Conservation (phyloP, 2,329 filamentous ascomycete genomes). For the Gremmenia infestans region DNA sequence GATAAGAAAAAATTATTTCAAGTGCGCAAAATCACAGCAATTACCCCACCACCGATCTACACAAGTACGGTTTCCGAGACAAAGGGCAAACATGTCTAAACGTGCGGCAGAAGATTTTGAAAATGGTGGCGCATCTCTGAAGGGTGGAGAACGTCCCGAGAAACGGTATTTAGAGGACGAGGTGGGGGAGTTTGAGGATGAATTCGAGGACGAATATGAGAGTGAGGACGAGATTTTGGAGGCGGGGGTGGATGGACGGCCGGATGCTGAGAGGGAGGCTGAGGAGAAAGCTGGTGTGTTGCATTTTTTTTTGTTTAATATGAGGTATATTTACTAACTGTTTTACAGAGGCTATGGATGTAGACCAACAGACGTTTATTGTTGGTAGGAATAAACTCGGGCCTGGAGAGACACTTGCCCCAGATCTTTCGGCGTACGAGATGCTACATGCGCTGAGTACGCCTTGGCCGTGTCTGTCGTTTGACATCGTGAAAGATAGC, state of each 20-base stretch:
- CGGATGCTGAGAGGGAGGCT: constrained; percentile 86
- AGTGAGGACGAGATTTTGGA: constrained; percentile 90
- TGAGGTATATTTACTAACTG: constrained; percentile 17
- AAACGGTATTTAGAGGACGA: constrained; percentile 61
- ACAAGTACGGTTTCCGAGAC: not conserved
- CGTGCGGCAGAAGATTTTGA: constrained; percentile 48
- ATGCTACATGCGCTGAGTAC: constrained; percentile 94
- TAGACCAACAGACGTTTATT: constrained; percentile 93
- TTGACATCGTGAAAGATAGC: constrained; percentile 82
- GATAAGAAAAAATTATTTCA: constrained; percentile 10
- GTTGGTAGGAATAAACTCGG: constrained; percentile 89
- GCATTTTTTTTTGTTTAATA: not conserved
- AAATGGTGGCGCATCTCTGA: constrained; percentile 46
- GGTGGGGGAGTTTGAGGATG: constrained; percentile 86
- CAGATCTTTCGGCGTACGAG: constrained; percentile 91
- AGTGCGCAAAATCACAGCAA: not conserved
- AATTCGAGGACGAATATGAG: constrained; percentile 90
- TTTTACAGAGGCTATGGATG: constrained; percentile 71
- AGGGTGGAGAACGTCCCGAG: constrained; percentile 56
- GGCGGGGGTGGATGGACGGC: constrained; percentile 87
- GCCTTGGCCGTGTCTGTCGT: constrained; percentile 95
- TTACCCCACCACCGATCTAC: not conserved
- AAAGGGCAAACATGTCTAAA: constrained; percentile 48
- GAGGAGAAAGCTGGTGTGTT: constrained; percentile 69
- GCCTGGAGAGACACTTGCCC: constrained; percentile 83